Evolutionary conservation across 768 basidiomycete species (phyloP).

Genomic region (Russula sp.): DNA sequence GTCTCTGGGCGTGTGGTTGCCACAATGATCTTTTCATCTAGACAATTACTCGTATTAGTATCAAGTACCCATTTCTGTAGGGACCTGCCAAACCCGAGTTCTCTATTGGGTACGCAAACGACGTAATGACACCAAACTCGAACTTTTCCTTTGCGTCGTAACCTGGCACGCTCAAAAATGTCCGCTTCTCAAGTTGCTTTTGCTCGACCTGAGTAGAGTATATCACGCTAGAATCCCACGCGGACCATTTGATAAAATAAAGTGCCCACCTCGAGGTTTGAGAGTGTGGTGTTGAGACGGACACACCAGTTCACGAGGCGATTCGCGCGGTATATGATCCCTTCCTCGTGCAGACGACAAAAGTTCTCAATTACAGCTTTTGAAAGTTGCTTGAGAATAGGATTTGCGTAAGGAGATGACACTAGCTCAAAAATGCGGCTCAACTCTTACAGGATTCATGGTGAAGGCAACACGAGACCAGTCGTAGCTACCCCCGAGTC

Average conservation of each 20-base stretch:
- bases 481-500: constrained; percentile 91
- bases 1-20: constrained; percentile 99
- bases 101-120: constrained; percentile 93
- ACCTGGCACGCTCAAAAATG: constrained; percentile 85
- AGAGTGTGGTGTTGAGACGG: constrained; percentile 90
- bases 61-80: neutral
- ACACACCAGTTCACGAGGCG: constrained; percentile 99
- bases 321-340: constrained; percentile 91
- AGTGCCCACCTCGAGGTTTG: constrained; percentile 82
- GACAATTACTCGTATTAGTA: constrained; percentile 1
- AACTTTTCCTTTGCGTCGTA: constrained; percentile 95
- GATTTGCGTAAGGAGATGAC: neutral
- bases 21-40: constrained; percentile 79
- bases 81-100: constrained; percentile 56
- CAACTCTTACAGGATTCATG: constrained; percentile 71
- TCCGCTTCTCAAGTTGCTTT: constrained; percentile 80
- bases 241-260: neutral
- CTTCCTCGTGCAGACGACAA: constrained; percentile 86
- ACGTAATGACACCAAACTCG: constrained; percentile 94
- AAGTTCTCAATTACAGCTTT: constrained; percentile 91
- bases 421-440: neutral
- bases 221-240: neutral
- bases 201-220: constrained; percentile 77
- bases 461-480: constrained; percentile 96
- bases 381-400: constrained; percentile 49